These are phyloP conservation scores for Chaetothyriales sp. DNA, from an alignment of 2,329 filamentous ascomycete species.

Conservation along the genomic window DNA sequence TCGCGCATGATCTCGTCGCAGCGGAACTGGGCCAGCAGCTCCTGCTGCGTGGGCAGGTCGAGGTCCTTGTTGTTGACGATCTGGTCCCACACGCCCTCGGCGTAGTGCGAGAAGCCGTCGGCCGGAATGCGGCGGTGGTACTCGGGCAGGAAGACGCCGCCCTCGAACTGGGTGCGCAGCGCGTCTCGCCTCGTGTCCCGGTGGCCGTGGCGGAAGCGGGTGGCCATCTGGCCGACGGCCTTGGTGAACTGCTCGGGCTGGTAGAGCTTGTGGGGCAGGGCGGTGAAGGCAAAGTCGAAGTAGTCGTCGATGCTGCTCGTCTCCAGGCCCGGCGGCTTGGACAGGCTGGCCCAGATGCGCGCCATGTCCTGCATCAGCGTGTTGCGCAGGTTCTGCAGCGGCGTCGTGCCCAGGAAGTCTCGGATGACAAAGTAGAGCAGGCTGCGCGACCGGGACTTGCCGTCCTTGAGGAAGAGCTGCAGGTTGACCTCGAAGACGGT, in stretches of 20 bases:
- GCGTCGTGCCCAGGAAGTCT: slow-evolving; percentile 86
- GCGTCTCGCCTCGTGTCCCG: slow-evolving; percentile 51
- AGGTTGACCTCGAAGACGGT: slow-evolving; percentile 98
- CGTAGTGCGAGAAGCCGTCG: slow-evolving; percentile 90
- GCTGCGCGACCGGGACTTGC: slow-evolving; percentile 74
- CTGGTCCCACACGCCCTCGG: slow-evolving; percentile 91
- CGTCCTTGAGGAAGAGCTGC: slow-evolving; percentile 92
- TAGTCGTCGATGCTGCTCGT: slow-evolving; percentile 86
- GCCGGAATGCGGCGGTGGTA: slow-evolving; percentile 94
- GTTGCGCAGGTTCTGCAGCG: slow-evolving; percentile 74
- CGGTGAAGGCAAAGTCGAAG: slow-evolving; percentile 95
- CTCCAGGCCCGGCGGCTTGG: slow-evolving; percentile 81
- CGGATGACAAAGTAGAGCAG: slow-evolving; percentile 97
- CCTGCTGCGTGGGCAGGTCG: slow-evolving; percentile 91
- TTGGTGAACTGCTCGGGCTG: slow-evolving; percentile 80
- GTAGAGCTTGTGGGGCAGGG: slow-evolving; percentile 89
- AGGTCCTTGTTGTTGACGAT: slow-evolving; percentile 98
- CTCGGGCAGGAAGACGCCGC: slow-evolving; percentile 77
- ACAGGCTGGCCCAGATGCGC: slow-evolving; percentile 84
- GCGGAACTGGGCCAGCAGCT: slow-evolving; percentile 88
- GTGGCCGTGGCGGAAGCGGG: slow-evolving; percentile 70
- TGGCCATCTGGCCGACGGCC: slow-evolving; percentile 67
- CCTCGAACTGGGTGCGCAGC: slow-evolving; percentile 52
- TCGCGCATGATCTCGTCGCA: slow-evolving; percentile 94
- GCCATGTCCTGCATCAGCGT: slow-evolving; percentile 82